phyloP scores from a whole-genome alignment of 805 yeast genomes.

The Brettanomyces anomalus region DNA sequence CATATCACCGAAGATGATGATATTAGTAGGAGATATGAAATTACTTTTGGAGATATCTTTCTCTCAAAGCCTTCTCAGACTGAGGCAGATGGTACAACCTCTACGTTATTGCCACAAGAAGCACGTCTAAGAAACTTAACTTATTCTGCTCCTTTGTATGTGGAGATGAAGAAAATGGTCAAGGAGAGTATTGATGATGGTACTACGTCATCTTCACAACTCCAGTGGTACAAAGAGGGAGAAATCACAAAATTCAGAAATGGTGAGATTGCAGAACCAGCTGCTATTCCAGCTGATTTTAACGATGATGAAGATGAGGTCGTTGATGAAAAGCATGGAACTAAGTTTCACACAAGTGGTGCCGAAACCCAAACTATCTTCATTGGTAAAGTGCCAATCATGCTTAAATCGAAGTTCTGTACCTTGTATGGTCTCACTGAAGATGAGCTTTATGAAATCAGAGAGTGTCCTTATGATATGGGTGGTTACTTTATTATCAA shows the following conservation, averaged over 20 bases:
- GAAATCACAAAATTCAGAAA: slow-evolving; percentile 33
- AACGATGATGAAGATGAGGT: slow-evolving; percentile 63
- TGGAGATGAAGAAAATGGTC: slow-evolving; percentile 88
- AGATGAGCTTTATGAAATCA: slow-evolving; percentile 87
- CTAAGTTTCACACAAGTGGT: slow-evolving; percentile 24
- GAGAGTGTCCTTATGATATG: slow-evolving; percentile 99
- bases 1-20: slow-evolving; percentile 88
- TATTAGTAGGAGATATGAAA: slow-evolving; percentile 86
- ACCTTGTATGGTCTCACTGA: slow-evolving; percentile 83
- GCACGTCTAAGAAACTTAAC: slow-evolving; percentile 95
- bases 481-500: slow-evolving; percentile 98
- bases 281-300: slow-evolving; percentile 21
- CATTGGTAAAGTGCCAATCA: slow-evolving; percentile 95
- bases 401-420: slow-evolving; percentile 96
- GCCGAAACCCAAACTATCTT: slow-evolving; percentile 41
- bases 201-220: slow-evolving; percentile 40
- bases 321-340: slow-evolving; percentile 33
- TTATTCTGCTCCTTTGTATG: slow-evolving; percentile 91
- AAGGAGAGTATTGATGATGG: slow-evolving; percentile 73
- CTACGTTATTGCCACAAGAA: slow-evolving; percentile 96
- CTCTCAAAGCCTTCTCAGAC: slow-evolving; percentile 97
- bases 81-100: slow-evolving; percentile 99
- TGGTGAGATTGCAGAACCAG: slow-evolving; percentile 20
- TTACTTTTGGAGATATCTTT: slow-evolving; percentile 95
- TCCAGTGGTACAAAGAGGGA: slow-evolving; percentile 50